phyloP scores from a whole-genome alignment of 768 basidiomycete genomes.

The Strobilomyces confusus region DNA sequence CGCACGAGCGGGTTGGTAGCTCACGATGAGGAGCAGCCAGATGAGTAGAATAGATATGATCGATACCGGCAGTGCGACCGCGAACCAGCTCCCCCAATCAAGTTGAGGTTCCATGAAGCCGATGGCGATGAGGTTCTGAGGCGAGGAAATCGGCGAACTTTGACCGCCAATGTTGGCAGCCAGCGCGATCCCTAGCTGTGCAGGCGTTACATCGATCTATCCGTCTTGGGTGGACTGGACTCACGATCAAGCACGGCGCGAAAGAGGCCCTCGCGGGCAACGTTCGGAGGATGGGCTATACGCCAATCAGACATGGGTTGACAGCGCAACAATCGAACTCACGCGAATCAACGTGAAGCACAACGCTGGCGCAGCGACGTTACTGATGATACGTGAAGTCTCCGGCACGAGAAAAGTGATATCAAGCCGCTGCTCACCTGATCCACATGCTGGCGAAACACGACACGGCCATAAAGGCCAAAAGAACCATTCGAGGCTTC shows the following conservation, averaged over 20 bases:
- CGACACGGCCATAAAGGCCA: slow-evolving; percentile 84
- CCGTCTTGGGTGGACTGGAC: slow-evolving; percentile 24
- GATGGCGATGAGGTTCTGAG: slow-evolving; percentile 94
- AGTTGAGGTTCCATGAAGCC: slow-evolving; percentile 77
- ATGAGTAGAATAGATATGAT: slow-evolving; percentile 82
- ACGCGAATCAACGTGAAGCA: slow-evolving; percentile 96
- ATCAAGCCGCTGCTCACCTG: slow-evolving; percentile 44
- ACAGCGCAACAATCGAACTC: slow-evolving; percentile 24
- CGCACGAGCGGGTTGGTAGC: slow-evolving; percentile 70
- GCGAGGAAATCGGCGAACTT: slow-evolving; percentile 95
- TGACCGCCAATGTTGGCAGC: slow-evolving; percentile 98
- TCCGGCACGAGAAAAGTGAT: not conserved
- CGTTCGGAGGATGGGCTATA: slow-evolving; percentile 90
- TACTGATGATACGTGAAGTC: slow-evolving; percentile 44
- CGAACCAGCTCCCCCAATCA: slow-evolving; percentile 92
- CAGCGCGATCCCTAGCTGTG: slow-evolving; percentile 91
- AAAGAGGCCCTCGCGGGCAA: slow-evolving; percentile 84
- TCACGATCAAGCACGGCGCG: slow-evolving; percentile 86
- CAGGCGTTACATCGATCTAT: not conserved
- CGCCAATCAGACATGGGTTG: slow-evolving; percentile 1
- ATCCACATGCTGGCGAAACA: slow-evolving; percentile 89
- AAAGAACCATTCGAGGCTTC: slow-evolving; percentile 53
- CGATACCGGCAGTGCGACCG: slow-evolving; percentile 89
- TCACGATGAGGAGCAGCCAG: slow-evolving; percentile 83
- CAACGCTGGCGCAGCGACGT: slow-evolving; percentile 95